phyloP scores from a whole-genome alignment of 345 rosid genomes.

The Hibiscus mutabilis region DNA sequence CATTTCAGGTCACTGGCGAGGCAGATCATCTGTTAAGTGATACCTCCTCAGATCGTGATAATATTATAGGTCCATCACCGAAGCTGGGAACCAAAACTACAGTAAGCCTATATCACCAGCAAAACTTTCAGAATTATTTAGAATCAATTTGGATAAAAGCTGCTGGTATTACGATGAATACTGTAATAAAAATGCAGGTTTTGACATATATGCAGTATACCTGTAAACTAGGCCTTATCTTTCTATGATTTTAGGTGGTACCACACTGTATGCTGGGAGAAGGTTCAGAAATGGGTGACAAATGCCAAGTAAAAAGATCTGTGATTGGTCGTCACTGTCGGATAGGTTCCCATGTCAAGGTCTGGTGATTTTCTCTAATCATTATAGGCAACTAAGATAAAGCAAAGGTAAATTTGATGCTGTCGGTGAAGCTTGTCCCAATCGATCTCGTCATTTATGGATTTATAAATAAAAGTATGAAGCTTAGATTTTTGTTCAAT shows the following conservation, averaged over 20 bases:
- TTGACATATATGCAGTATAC: neutral
- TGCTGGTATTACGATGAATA: neutral
- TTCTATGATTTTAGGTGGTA: constrained; percentile 44
- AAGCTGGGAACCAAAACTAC: constrained; percentile 88
- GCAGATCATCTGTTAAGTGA: constrained; percentile 78
- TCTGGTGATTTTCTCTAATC: constrained; percentile 19
- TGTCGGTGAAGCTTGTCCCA: neutral
- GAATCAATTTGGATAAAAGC: neutral
- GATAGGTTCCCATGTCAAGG: constrained; percentile 97
- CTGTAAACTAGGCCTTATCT: neutral
- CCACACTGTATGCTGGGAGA: constrained; percentile 91
- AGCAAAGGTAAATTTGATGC: neutral
- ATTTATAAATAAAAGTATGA: neutral
- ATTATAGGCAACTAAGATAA: neutral
- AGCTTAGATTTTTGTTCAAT: neutral
- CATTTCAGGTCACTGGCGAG: constrained; percentile 73
- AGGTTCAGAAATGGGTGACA: constrained; percentile 95
- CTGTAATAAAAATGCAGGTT: neutral
- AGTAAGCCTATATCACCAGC: constrained; percentile 29
- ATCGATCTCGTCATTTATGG: neutral
- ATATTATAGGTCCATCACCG: constrained; percentile 70
- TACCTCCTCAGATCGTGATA: constrained; percentile 71
- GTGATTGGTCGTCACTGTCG: constrained; percentile 94
- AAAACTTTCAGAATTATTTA: neutral
- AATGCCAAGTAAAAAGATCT: constrained; percentile 92